Conservation (phyloP, 1,284 basidiomycete species). For the Heliocybe sulcata region DNA sequence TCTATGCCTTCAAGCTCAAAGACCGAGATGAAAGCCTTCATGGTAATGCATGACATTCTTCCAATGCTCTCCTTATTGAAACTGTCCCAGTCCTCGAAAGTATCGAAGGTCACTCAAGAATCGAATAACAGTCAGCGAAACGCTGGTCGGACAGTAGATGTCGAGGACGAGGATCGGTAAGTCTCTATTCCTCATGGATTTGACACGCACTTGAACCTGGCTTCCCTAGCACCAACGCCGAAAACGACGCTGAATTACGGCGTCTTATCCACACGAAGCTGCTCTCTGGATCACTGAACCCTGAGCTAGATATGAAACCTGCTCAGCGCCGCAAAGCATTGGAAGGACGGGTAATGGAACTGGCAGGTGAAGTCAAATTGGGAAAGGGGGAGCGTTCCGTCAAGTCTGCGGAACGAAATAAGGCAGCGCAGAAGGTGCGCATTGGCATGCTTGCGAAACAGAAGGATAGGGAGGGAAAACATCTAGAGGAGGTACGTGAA, state of each 20-base stretch:
- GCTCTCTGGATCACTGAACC: constrained; percentile 60
- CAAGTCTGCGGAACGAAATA: constrained; percentile 52
- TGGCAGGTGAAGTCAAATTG: constrained; percentile 55
- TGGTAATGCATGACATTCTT: constrained; percentile 38
- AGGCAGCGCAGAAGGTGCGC: constrained; percentile 60
- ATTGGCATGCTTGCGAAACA: constrained; percentile 61
- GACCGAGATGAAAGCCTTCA: constrained; percentile 56
- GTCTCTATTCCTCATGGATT: constrained; percentile 5
- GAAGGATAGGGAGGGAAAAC: constrained; percentile 40
- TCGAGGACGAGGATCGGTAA: constrained; percentile 41
- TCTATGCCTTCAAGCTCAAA: constrained; percentile 22
- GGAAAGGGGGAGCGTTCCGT: constrained; percentile 64
- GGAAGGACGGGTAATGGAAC: constrained; percentile 65
- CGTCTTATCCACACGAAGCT: constrained; percentile 71
- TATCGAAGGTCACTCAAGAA: constrained; percentile 46
- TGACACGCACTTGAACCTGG: constrained; percentile 1
- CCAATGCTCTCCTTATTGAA: constrained; percentile 5
- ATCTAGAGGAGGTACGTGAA: constrained; percentile 55
- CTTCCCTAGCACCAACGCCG: constrained; percentile 51
- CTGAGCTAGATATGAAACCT: constrained; percentile 51
- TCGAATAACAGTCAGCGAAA: constrained; percentile 15
- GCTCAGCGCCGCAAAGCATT: constrained; percentile 65
- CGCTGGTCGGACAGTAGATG: constrained; percentile 24
- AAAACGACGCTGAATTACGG: constrained; percentile 71
- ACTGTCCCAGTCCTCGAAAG: constrained; percentile 61